phyloP scores from a whole-genome alignment of 106 monocot genomes.

The Allium sativum region DNA sequence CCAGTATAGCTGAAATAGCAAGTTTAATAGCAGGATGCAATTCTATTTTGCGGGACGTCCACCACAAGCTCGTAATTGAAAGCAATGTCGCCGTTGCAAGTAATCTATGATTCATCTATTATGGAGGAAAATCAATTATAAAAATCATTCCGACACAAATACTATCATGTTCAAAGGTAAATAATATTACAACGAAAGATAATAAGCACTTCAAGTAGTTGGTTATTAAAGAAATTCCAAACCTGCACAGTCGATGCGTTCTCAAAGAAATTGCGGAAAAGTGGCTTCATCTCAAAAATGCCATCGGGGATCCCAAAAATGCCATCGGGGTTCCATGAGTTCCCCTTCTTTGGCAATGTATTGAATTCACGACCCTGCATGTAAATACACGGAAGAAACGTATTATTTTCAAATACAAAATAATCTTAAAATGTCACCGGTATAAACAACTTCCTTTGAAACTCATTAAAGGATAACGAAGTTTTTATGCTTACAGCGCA shows the following conservation, averaged over 20 bases:
- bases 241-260: conserved; percentile 97
- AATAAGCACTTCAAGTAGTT: too few species aligned
- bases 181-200: too few species aligned
- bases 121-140: too few species aligned
- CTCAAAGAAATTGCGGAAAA: conserved; percentile 89
- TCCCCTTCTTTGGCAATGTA: conserved; percentile 99
- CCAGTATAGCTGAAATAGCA: conserved; percentile 61
- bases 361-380: conserved; percentile 88
- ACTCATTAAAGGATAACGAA: too few species aligned
- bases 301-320: conserved; percentile 36
- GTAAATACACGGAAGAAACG: background rate
- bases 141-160: too few species aligned
- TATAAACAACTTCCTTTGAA: too few species aligned
- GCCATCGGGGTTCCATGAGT: conserved; percentile 89
- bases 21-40: conserved; percentile 80
- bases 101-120: conserved; percentile 80
- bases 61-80: conserved; percentile 65
- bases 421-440: background rate
- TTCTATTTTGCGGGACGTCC: conserved; percentile 61
- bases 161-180: too few species aligned
- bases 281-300: conserved; percentile 68
- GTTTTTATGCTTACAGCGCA: conserved; percentile 55
- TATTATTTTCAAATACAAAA: background rate
- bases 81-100: conserved; percentile 67
- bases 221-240: too few species aligned